These are phyloP conservation scores for Aaosphaeria pasadenensis DNA, from an alignment of 2,329 filamentous ascomycete genomes.

Conservation along the genomic window DNA sequence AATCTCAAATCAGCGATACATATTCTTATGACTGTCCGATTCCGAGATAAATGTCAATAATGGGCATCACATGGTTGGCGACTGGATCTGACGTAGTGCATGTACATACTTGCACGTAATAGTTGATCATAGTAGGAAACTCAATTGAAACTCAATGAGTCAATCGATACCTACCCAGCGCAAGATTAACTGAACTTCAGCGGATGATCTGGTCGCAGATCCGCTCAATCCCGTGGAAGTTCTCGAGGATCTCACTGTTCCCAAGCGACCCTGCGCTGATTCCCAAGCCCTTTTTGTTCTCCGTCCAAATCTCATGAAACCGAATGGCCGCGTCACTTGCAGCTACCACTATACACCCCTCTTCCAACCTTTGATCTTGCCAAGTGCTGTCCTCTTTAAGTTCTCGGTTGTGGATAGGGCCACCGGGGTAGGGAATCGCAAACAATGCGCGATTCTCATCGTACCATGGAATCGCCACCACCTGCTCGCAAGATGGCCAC, in stretches of 20 bases:
- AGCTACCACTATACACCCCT: conserved; percentile 86
- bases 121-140: too few relatives aligned
- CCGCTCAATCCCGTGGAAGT: conserved; percentile 74
- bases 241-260: conserved; percentile 82
- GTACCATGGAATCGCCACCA: conserved; percentile 82
- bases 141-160: too few relatives aligned
- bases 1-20: too few relatives aligned
- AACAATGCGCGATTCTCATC: conserved; percentile 77
- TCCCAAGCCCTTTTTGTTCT: conserved; percentile 57
- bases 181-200: conserved; percentile 9
- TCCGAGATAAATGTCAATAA: too few relatives aligned
- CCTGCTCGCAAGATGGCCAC: conserved; percentile 86
- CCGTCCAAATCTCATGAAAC: conserved; percentile 93
- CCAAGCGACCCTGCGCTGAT: conserved; percentile 54
- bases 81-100: too few relatives aligned
- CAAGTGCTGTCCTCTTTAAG: conserved; percentile 53
- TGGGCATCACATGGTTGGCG: too few relatives aligned
- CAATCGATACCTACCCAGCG: too few relatives aligned
- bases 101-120: too few relatives aligned
- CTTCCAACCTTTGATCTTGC: conserved; percentile 58
- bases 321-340: conserved; percentile 90
- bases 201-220: conserved; percentile 48
- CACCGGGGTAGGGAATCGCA: conserved; percentile 79
- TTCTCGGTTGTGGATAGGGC: conserved; percentile 44
- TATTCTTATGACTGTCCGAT: too few relatives aligned